A percentile compares a stretch with the other conserved stretches of the same genome.
phyloP scores from a whole-genome alignment of 768 basidiomycete genomes.

The Psilocybe cubensis region DNA sequence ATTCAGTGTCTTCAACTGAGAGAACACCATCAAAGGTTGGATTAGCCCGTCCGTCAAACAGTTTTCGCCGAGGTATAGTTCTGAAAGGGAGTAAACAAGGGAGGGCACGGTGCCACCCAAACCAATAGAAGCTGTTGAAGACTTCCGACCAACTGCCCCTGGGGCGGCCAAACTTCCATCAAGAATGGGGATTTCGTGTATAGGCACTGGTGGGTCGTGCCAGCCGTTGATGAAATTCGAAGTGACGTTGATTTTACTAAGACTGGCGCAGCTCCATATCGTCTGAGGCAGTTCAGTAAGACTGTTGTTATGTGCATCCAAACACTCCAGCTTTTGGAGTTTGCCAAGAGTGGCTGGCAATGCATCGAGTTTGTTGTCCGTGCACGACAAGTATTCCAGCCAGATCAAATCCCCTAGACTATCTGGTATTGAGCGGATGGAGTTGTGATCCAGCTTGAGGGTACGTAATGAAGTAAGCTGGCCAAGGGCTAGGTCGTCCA shows the following conservation, averaged over 20 bases:
- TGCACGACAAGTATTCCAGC: constrained; percentile 78
- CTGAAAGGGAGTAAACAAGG: constrained; percentile 72
- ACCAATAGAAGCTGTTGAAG: constrained; percentile 32
- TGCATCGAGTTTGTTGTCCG: constrained; percentile 84
- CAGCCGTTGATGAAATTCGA: constrained; percentile 83
- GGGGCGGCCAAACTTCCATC: constrained; percentile 18
- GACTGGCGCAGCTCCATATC: constrained; percentile 83
- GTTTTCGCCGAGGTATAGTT: constrained; percentile 91
- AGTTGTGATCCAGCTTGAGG: constrained; percentile 85
- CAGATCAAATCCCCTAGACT: constrained; percentile 73
- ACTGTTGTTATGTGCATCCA: constrained; percentile 94
- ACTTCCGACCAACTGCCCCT: constrained; percentile 30
- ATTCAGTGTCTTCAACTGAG: constrained; percentile 82
- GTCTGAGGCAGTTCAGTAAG: constrained; percentile 72
- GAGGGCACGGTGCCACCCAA: constrained; percentile 24
- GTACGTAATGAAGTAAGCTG: constrained; percentile 73
- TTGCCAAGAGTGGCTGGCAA: constrained; percentile 79
- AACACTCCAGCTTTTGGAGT: constrained; percentile 69
- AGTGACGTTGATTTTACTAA: constrained; percentile 80
- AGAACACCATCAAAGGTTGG: constrained; percentile 72
- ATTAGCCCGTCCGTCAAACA: constrained; percentile 79
- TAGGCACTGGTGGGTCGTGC: constrained; percentile 58
- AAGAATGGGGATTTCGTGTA: constrained; percentile 4
- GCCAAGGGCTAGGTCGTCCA: constrained; percentile 74
- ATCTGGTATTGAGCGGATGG: constrained; percentile 84